These are phyloP conservation scores for Arachis hypogaea DNA, from an alignment of 306 rosid species.

Conservation along the genomic window DNA sequence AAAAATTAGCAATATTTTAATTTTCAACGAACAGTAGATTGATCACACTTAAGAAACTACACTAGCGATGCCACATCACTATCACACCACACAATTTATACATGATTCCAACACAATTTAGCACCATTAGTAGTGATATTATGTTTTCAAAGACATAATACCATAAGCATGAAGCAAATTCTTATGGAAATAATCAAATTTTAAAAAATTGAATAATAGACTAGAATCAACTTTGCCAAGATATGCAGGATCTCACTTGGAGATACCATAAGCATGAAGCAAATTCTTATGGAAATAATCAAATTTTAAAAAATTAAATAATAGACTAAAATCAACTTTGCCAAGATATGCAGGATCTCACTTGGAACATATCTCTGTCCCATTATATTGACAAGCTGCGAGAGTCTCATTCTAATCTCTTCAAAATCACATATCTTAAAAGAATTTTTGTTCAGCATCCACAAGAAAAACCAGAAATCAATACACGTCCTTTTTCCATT, in stretches of 20 bases:
- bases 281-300: slow-evolving; percentile 4
- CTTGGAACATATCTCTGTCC: background rate
- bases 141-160: slow-evolving; percentile 14
- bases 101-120: slow-evolving; percentile 29
- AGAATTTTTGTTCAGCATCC: background rate
- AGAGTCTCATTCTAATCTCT: background rate
- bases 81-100: slow-evolving; percentile 8
- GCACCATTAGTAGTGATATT: slow-evolving; percentile 5
- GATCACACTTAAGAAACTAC: slow-evolving; percentile 2
- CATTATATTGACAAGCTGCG: too few relatives aligned
- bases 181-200: slow-evolving; percentile 7
- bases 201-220: background rate
- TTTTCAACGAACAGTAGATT: too few relatives aligned
- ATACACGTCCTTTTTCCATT: slow-evolving; percentile 3
- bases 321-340: slow-evolving; percentile 2
- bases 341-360: background rate
- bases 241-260: background rate
- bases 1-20: too few relatives aligned
- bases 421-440: slow-evolving; percentile 4
- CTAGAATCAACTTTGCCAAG: background rate
- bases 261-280: background rate
- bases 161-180: slow-evolving; percentile 2
- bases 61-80: background rate
- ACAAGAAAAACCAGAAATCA: slow-evolving; percentile 7
- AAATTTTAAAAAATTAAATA: background rate